Evolutionary conservation across 495 filamentous ascomycete species (phyloP), one percentile per base, ranked within the genome.

Genomic region (Neurospora terricola): DNA sequence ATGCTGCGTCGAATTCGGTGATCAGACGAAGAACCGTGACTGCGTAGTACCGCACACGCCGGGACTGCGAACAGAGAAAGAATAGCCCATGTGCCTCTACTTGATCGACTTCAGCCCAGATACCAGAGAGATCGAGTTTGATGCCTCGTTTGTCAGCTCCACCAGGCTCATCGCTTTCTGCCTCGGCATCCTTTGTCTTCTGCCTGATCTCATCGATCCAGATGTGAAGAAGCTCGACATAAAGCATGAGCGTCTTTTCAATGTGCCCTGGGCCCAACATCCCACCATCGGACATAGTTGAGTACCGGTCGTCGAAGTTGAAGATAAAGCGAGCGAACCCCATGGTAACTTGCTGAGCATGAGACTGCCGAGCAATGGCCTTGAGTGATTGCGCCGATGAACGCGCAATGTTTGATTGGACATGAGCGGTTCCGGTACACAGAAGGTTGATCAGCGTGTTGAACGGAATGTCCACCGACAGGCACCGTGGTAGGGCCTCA

Each of bases 81-180:
- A 99, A 98, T n/a, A 99, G 81, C 1, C 96, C 96, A 79, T 98
- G 95, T 21, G 95, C 94, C 79, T 99, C 96, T 48, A 98, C 92
- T 77, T 98, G 95, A 76, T 99, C 96, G 18, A 98, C 94, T 75
- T 98, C 92, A 5, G 93, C 93, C 82, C 93, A 92, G 16, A 96
- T 90, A 71, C 89, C 91, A 1, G 94, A 96, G 43, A 94, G 82
- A 79, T 99, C 96, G 34, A 98, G 86, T 72, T 95, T 93, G 70
- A 94, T 86, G 5, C 87, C 87, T 16, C 88, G 83, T 73, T 87
- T 88, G 18, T 90, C 88, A 21, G 84, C 78, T 40, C 85, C 83
- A 30, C 85, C 86, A 70, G 87, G 85, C 21, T 93, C 91, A 3
- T 84, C 80, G 3, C 83, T 82, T 36, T 94, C 92, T 9, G 86